A percentile compares a stretch with the other conserved stretches of the same genome.
Evolutionary conservation across 768 basidiomycete species (phyloP).

Genomic region (Mycena vulgaris): DNA sequence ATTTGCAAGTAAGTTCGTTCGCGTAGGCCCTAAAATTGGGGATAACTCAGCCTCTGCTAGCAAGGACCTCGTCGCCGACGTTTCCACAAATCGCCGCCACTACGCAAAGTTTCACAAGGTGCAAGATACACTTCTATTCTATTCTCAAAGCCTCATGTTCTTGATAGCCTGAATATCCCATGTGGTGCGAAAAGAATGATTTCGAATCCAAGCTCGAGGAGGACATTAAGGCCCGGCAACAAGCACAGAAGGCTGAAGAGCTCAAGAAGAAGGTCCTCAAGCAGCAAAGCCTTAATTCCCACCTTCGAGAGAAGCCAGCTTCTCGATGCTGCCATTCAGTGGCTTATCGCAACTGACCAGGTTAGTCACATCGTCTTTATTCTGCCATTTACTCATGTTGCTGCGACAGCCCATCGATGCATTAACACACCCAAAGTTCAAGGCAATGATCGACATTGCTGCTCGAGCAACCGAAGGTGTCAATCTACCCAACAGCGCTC

Average conservation of each 20-base stretch:
- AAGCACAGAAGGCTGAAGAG: constrained; percentile 4
- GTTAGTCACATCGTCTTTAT: constrained; percentile 38
- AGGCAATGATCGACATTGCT: constrained; percentile 51
- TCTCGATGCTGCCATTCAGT: constrained; percentile 47
- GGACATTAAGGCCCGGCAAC: constrained; percentile 21
- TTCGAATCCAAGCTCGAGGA: constrained; percentile 28
- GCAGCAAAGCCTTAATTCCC: constrained; percentile 21
- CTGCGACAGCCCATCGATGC: constrained; percentile 42
- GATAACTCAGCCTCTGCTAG: background rate
- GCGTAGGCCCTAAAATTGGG: background rate
- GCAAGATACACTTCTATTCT: constrained; percentile 9
- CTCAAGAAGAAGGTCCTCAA: background rate
- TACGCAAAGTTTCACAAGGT: constrained; percentile 10
- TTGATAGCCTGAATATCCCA: constrained; percentile 19
- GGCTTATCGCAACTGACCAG: constrained; percentile 55
- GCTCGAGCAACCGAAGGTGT: constrained; percentile 50
- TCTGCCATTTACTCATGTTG: constrained; percentile 5
- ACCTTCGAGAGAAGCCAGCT: constrained; percentile 38
- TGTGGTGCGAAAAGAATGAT: constrained; percentile 12
- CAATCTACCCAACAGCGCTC: constrained; percentile 46
- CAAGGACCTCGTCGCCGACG: constrained; percentile 9
- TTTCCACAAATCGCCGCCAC: constrained; percentile 24
- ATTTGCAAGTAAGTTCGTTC: constrained; percentile 24
- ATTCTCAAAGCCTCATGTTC: background rate
- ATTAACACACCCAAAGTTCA: constrained; percentile 49